phyloP scores from a whole-genome alignment of 805 yeast genomes.

The Pichia paraexigua region DNA sequence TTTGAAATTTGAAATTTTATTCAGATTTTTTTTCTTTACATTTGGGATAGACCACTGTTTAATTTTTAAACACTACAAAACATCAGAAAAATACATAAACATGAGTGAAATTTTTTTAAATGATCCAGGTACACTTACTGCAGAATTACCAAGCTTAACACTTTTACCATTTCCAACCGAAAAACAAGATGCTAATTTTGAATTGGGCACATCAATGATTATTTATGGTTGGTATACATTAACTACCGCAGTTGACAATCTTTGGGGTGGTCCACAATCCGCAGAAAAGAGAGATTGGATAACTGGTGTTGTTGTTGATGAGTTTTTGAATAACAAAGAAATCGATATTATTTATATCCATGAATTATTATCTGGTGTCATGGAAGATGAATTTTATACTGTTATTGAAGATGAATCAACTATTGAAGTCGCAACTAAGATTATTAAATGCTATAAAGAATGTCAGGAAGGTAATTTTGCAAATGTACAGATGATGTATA shows the following conservation, averaged over 20 bases:
- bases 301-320: constrained; percentile 69
- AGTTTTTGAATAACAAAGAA: constrained; percentile 52
- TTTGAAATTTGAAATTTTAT: too few species aligned
- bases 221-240: constrained; percentile 87
- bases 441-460: constrained; percentile 60
- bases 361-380: constrained; percentile 76
- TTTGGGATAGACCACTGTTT: not conserved
- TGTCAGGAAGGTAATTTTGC: constrained; percentile 46
- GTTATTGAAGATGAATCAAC: constrained; percentile 87
- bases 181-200: constrained; percentile 76
- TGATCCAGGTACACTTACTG: constrained; percentile 28
- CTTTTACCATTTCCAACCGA: constrained; percentile 34
- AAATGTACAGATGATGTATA: constrained; percentile 51
- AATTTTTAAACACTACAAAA: not conserved
- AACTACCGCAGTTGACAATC: constrained; percentile 78
- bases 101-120: constrained; percentile 22
- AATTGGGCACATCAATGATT: constrained; percentile 87
- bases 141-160: constrained; percentile 18
- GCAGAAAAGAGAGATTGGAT: constrained; percentile 94
- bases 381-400: constrained; percentile 93
- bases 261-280: constrained; percentile 95
- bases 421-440: constrained; percentile 56
- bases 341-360: constrained; percentile 78
- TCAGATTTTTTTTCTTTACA: not conserved
- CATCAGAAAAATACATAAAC: not conserved